phyloP scores from a whole-genome alignment of 805 yeast species.

The Candida insectalens region DNA sequence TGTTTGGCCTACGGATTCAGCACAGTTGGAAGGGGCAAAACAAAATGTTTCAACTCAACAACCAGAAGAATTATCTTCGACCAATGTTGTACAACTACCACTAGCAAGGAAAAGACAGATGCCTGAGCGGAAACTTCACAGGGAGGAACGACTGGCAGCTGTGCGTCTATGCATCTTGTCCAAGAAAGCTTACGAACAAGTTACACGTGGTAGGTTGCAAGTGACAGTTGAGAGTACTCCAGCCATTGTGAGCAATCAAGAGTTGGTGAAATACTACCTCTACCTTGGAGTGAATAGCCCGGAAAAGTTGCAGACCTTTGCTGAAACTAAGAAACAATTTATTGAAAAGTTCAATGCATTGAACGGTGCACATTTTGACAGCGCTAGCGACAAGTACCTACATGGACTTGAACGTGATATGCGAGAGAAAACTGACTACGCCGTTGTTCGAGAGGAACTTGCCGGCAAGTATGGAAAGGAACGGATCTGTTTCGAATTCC shows the following conservation, averaged over 20 bases:
- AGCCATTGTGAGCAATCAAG: background rate
- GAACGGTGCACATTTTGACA: background rate
- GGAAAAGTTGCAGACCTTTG: conserved; percentile 4
- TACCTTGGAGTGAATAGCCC: conserved; percentile 2
- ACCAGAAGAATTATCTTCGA: background rate
- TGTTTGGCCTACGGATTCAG: conserved; percentile 2
- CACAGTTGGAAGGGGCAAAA: background rate
- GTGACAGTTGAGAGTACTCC: background rate
- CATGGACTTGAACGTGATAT: conserved; percentile 21
- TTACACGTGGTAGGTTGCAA: background rate
- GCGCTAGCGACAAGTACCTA: conserved; percentile 5
- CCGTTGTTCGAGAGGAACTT: conserved; percentile 17
- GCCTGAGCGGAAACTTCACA: conserved; percentile 1
- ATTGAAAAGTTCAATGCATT: conserved; percentile 7
- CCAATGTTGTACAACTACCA: background rate
- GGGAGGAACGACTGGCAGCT: conserved; percentile 9
- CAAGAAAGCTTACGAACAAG: conserved; percentile 4
- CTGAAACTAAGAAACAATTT: conserved; percentile 4
- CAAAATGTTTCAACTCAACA: background rate
- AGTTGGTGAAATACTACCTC: conserved; percentile 1
- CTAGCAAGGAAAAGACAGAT: background rate
- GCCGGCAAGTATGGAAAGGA: conserved; percentile 17
- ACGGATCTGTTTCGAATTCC: conserved; percentile 15
- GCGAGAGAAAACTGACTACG: conserved; percentile 24
- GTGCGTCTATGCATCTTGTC: conserved; percentile 10